phyloP scores from a whole-genome alignment of 495 filamentous ascomycete species.

The Podospora anserina region DNA sequence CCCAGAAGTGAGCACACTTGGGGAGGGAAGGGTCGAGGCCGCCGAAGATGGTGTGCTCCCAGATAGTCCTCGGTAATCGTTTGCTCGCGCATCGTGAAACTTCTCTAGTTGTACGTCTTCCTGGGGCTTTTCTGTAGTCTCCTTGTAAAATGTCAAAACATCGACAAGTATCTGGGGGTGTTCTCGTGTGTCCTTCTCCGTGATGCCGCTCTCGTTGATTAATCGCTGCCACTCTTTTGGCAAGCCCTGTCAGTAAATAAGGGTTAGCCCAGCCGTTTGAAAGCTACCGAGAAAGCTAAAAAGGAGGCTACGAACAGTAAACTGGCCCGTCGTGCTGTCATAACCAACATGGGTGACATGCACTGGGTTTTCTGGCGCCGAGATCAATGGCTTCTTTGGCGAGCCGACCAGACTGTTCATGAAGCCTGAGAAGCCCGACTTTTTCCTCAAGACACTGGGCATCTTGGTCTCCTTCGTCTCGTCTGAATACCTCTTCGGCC shows the following conservation, averaged over 20 bases:
- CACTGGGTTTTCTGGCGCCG: conserved; percentile 92
- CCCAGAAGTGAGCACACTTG: conserved; percentile 46
- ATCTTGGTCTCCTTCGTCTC: conserved; percentile 63
- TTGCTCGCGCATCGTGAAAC: conserved; percentile 76
- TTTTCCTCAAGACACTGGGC: conserved; percentile 68
- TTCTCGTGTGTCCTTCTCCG: conserved; percentile 91
- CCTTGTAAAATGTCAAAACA: conserved; percentile 94
- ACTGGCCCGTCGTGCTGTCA: conserved; percentile 94
- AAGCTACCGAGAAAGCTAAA: conserved; percentile 8
- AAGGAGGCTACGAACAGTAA: conserved; percentile 66
- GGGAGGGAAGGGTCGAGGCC: conserved; percentile 36
- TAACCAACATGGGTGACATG: conserved; percentile 98
- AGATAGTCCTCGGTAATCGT: conserved; percentile 51
- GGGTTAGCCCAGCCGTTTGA: conserved; percentile 28
- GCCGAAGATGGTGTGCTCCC: conserved; percentile 39
- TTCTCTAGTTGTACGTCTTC: conserved; percentile 94
- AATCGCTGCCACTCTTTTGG: conserved; percentile 97
- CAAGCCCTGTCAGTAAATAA: conserved; percentile 59
- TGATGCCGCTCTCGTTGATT: conserved; percentile 92
- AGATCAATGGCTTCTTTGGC: conserved; percentile 87
- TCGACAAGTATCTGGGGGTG: conserved; percentile 92
- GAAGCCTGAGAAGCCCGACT: conserved; percentile 90
- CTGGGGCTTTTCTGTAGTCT: conserved; percentile 72
- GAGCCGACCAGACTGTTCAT: conserved; percentile 90
- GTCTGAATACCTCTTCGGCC: conserved; percentile 80